phyloP scores from a whole-genome alignment of 257 asterid genomes.

The Nicotiana otophora region DNA sequence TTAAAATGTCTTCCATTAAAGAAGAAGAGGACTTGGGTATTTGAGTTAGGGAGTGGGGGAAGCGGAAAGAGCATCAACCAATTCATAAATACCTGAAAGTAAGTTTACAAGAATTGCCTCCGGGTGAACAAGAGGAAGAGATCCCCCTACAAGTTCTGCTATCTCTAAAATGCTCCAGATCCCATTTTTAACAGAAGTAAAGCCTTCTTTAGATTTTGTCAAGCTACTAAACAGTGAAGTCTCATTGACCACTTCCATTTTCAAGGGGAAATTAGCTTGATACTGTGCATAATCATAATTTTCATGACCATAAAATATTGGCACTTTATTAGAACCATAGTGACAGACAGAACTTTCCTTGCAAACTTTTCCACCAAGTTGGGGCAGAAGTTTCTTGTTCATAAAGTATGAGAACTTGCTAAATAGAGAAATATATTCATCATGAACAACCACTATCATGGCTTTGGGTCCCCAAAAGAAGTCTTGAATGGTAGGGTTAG shows the following conservation, averaged over 20 bases:
- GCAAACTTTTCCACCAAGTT: conserved; percentile 9
- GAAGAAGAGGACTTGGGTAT: neutral
- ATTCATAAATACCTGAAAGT: conserved; percentile 60
- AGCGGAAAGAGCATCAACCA: neutral
- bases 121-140: conserved; percentile 72
- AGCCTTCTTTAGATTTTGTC: conserved; percentile 24
- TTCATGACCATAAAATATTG: conserved; percentile 26
- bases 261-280: conserved; percentile 27
- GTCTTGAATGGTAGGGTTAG: conserved; percentile 47
- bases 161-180: conserved; percentile 72
- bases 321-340: conserved; percentile 24
- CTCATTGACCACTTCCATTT: conserved; percentile 26
- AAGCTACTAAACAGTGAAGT: conserved; percentile 23
- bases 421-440: conserved; percentile 58
- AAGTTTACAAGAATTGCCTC: conserved; percentile 67
- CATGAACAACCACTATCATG: conserved; percentile 53
- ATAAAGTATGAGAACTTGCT: conserved; percentile 45
- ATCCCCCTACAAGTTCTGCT: conserved; percentile 71
- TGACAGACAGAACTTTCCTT: conserved; percentile 14
- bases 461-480: conserved; percentile 95
- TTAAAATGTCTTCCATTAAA: neutral
- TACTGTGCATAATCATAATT: conserved; percentile 16
- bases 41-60: neutral
- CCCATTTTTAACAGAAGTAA: conserved; percentile 26
- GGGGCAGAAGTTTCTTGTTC: conserved; percentile 21